Evolutionary conservation across 2,329 filamentous ascomycete genomes (phyloP), one percentile per base, ranked within the genome.

Genomic region (Emergomyces africanus): DNA sequence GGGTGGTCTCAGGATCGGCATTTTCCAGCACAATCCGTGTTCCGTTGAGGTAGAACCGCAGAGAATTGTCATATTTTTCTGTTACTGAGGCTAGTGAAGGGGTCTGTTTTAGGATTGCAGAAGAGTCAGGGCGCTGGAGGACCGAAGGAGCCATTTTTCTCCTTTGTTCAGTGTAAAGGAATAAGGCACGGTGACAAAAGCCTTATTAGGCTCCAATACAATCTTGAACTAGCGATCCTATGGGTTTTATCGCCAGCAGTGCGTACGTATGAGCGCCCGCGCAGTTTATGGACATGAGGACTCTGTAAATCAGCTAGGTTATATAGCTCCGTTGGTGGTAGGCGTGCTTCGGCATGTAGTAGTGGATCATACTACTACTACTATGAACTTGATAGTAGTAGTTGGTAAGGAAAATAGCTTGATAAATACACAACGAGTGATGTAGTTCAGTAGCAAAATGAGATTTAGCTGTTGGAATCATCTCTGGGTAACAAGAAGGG

Each of bases 11-110:
- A 0, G 94, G 94, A 68, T 97, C 91, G 57, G 94, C 84, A 14
- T 89, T 82, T 65, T 96, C 91, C 18, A 99, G 77, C 1, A 87
- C 83, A 18, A 97, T 88, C 64, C 86, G 89, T 2, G 92, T 96
- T 63, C 94, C 94, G 71, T 99, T 99, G 57, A 99, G 83, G 71
- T 90, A 97, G 78, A 97, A 97, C 20, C 87, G 82, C 61, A 97
- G 79, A 1, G 89, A 92, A 72, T 96, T 90, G 68, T 96, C 87
- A 73, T 89, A 97, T 53, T 80, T 74, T 57, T 86, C 84, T 1
- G 89, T 94, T 56, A 96, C 74, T 20, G 83, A 75, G 49, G 79
- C 74, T 42, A 89, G 78, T 75, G 44, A 70, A 69, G 55, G 42
- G 25, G 55, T 50, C n/a, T 57, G 55, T 39, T 54, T 54, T 8